Conservation (phyloP, 345 rosid species). For the Conringia planisiliqua region DNA sequence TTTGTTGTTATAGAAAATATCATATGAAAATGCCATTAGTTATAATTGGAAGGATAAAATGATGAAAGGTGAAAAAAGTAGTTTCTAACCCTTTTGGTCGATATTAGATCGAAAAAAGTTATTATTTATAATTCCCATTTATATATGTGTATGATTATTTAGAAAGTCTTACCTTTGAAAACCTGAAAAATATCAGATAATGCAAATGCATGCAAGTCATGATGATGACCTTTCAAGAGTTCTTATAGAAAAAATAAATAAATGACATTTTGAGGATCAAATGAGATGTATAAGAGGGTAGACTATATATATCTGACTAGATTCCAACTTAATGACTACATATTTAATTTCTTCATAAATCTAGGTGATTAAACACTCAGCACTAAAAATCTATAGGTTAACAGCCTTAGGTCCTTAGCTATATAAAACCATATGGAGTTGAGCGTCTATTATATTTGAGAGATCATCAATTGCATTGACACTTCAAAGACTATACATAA, state of each 20-base stretch:
- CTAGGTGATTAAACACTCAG: not conserved
- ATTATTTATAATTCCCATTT: no score
- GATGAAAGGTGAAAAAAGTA: no score
- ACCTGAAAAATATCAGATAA: not conserved
- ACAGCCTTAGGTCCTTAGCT: not conserved
- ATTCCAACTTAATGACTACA: slow-evolving; percentile 7
- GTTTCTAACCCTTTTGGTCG: no score
- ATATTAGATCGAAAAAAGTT: no score
- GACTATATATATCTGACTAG: slow-evolving; percentile 5
- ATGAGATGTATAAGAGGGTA: not conserved
- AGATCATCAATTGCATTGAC: not conserved
- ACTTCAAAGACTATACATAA: not conserved
- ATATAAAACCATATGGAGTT: not conserved
- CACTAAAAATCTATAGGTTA: not conserved
- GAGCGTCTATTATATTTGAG: not conserved
- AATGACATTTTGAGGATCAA: not conserved
- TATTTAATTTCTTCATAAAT: not conserved
- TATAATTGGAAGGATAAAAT: no score
- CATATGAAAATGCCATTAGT: no score
- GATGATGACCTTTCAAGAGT: not conserved
- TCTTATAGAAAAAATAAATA: not conserved
- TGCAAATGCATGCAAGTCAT: slow-evolving; percentile 5
- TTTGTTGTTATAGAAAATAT: no score
- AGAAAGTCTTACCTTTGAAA: not conserved
- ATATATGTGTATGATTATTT: no score